phyloP scores from a whole-genome alignment of 2,329 filamentous ascomycete species.

The Seiridium cupressi region DNA sequence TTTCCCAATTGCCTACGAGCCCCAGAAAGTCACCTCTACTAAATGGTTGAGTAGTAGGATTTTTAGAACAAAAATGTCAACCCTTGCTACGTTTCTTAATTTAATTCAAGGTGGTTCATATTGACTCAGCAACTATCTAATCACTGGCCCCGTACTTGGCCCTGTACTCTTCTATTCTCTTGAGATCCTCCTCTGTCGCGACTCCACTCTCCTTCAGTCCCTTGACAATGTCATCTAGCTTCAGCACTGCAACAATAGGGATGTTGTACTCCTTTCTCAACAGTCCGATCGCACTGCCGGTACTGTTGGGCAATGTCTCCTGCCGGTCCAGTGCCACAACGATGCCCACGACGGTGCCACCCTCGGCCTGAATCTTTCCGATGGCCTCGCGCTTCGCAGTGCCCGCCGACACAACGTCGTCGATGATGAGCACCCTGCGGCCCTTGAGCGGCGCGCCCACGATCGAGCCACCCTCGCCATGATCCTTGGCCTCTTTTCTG shows the following conservation, averaged over 20 bases:
- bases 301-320: conserved; percentile 71
- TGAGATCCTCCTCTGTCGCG: conserved; percentile 61
- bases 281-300: conserved; percentile 79
- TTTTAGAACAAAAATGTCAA: no score
- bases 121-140: conserved; percentile 22
- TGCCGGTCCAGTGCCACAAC: conserved; percentile 85
- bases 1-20: no score
- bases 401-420: conserved; percentile 95
- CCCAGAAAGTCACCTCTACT: no score
- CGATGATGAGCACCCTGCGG: conserved; percentile 84
- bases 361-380: conserved; percentile 81
- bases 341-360: conserved; percentile 81
- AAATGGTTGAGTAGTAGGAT: no score
- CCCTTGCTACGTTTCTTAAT: background rate
- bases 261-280: conserved; percentile 80
- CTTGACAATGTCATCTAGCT: conserved; percentile 77
- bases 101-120: background rate
- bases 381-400: conserved; percentile 94
- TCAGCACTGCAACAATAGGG: conserved; percentile 80
- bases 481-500: conserved; percentile 93
- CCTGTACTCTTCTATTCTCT: conserved; percentile 72
- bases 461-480: conserved; percentile 91
- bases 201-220: conserved; percentile 57
- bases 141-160: conserved; percentile 61
- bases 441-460: conserved; percentile 84